phyloP scores from a whole-genome alignment of 768 basidiomycete species.

The Tremella fuciformis region DNA sequence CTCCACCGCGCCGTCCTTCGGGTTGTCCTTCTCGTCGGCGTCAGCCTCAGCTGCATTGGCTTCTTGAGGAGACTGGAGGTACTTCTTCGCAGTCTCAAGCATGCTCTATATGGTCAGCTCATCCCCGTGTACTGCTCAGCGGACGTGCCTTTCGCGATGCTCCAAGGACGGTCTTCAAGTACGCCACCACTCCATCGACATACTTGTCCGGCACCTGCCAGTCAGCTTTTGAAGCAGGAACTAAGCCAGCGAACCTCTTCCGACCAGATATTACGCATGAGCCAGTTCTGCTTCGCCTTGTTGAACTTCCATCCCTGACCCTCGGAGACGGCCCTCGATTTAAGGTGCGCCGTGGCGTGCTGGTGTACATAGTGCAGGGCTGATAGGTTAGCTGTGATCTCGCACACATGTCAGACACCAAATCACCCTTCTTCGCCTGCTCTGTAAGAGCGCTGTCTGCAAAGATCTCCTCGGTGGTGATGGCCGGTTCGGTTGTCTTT shows the following conservation, averaged over 20 bases:
- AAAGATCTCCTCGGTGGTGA: slow-evolving; percentile 1
- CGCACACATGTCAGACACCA: slow-evolving; percentile 7
- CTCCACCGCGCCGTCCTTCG: not conserved
- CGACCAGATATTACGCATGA: slow-evolving; percentile 32
- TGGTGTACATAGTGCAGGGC: slow-evolving; percentile 29
- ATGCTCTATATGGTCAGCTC: slow-evolving; percentile 8
- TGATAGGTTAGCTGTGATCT: not conserved
- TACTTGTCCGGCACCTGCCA: slow-evolving; percentile 34
- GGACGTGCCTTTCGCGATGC: slow-evolving; percentile 23
- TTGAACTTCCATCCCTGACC: slow-evolving; percentile 40
- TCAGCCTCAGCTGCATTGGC: not conserved
- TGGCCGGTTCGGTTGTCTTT: no score
- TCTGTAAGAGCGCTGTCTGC: slow-evolving; percentile 27
- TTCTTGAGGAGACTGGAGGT: slow-evolving; percentile 11
- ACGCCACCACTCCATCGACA: slow-evolving; percentile 34
- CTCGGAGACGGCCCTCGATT: not conserved
- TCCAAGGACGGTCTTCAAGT: slow-evolving; percentile 40
- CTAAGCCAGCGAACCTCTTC: slow-evolving; percentile 19
- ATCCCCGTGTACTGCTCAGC: not conserved
- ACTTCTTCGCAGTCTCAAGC: slow-evolving; percentile 20
- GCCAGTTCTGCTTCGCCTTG: slow-evolving; percentile 45
- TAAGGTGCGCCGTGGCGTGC: slow-evolving; percentile 5
- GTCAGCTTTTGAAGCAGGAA: not conserved
- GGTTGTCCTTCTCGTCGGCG: not conserved
- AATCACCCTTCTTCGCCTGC: slow-evolving; percentile 39